Percentiles rank a stretch among this genome's conserved stretches.
phyloP scores from a whole-genome alignment of 2,329 filamentous ascomycete genomes.

The Penicillium oxalicum region DNA sequence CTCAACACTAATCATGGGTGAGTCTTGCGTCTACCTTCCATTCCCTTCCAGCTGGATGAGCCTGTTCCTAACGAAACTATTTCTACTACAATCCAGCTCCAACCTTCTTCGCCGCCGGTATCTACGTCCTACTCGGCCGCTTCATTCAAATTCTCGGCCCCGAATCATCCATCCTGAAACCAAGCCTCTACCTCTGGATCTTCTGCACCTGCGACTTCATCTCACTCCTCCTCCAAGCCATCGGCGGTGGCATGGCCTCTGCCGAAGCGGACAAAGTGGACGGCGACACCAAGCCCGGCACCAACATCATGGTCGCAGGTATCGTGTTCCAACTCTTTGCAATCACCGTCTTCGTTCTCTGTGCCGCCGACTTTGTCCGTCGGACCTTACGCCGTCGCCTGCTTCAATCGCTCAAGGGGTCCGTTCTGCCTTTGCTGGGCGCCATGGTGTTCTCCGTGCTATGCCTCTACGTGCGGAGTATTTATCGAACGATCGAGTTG shows the following conservation, averaged over 20 bases:
- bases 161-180: conserved; percentile 39
- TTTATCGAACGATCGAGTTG: conserved; percentile 49
- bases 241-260: conserved; percentile 50
- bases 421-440: conserved; percentile 28
- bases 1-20: conserved; percentile 37
- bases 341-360: conserved; percentile 48
- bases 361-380: conserved; percentile 45
- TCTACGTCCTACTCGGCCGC: conserved; percentile 46
- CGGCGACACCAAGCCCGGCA: conserved; percentile 45
- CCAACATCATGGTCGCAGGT: conserved; percentile 49
- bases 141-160: conserved; percentile 43
- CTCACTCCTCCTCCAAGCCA: conserved; percentile 52
- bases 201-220: conserved; percentile 51
- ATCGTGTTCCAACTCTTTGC: conserved; percentile 55
- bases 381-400: conserved; percentile 27
- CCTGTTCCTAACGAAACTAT: not conserved
- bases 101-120: conserved; percentile 48
- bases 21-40: not conserved
- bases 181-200: conserved; percentile 44
- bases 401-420: conserved; percentile 20
- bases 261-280: conserved; percentile 38
- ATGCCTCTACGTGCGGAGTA: conserved; percentile 44
- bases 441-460: conserved; percentile 41
- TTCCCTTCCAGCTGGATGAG: not conserved
- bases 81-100: conserved; percentile 27